A percentile compares a stretch with the other conserved stretches of the same genome.
Evolutionary conservation across 1,284 basidiomycete genomes (phyloP).

Genomic region (Sanghuangporus weigelae): DNA sequence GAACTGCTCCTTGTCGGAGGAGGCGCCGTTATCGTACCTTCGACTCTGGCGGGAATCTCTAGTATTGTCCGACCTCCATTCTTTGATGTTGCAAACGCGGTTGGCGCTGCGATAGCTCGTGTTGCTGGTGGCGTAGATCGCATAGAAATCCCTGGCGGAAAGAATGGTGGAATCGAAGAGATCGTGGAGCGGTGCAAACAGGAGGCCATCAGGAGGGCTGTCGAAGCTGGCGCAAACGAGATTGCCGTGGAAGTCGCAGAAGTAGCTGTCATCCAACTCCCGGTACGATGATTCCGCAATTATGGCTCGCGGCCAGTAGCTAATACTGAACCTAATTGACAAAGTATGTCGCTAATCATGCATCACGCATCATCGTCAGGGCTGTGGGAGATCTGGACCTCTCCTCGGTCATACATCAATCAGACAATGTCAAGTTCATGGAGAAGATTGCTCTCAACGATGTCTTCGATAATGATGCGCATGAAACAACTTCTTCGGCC

Average conservation of each 20-base stretch:
- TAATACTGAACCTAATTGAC: neutral
- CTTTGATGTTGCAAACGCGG: conserved; percentile 51
- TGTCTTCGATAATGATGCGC: conserved; percentile 1
- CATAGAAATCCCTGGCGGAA: conserved; percentile 36
- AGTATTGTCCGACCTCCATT: conserved; percentile 44
- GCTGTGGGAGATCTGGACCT: conserved; percentile 39
- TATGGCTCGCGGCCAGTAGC: neutral
- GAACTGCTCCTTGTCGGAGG: conserved; percentile 50
- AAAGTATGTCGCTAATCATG: conserved; percentile 47
- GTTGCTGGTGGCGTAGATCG: conserved; percentile 35
- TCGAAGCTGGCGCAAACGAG: conserved; percentile 40
- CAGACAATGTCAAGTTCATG: neutral
- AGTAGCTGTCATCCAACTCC: conserved; percentile 34
- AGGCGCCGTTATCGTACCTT: conserved; percentile 42
- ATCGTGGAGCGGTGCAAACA: conserved; percentile 37
- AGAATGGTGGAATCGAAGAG: conserved; percentile 31
- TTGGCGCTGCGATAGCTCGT: conserved; percentile 46
- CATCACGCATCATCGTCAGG: conserved; percentile 43
- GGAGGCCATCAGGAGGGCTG: conserved; percentile 39
- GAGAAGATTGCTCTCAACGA: conserved; percentile 4
- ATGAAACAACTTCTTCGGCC: neutral
- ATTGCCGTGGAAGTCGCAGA: conserved; percentile 41
- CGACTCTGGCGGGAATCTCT: conserved; percentile 38
- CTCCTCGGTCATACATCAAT: neutral
- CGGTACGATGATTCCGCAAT: conserved; percentile 25